phyloP scores from a whole-genome alignment of 305 asterid genomes.

The Solanum hybrid region DNA sequence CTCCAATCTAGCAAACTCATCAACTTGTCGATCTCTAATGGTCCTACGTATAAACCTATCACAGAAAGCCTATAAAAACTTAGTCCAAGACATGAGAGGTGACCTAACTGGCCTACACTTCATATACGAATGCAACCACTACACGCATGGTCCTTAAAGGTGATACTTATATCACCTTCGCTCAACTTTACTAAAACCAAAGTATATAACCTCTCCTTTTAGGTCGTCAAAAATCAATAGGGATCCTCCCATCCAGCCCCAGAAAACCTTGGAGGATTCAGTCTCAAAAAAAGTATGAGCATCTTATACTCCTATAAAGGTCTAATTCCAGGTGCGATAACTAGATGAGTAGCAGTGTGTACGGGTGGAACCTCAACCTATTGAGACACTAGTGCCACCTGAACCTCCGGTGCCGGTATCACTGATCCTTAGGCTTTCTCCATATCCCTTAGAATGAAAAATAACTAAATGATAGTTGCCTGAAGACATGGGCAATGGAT shows the following conservation, averaged over 20 bases:
- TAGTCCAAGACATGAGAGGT: not conserved
- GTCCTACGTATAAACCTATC: not conserved
- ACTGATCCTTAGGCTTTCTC: not conserved
- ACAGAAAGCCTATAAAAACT: too few species aligned
- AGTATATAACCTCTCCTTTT: not conserved
- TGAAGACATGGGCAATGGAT: not conserved
- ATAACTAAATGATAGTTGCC: not conserved
- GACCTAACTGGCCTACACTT: not conserved
- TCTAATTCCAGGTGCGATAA: not conserved
- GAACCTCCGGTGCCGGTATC: not conserved
- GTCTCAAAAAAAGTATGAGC: not conserved
- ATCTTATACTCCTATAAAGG: not conserved
- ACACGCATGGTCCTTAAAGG: not conserved
- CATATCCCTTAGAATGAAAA: too few species aligned
- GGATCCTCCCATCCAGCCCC: not conserved
- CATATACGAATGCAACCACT: not conserved
- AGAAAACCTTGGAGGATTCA: not conserved
- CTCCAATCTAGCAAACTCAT: not conserved
- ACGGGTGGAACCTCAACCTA: not conserved
- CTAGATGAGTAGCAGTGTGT: not conserved
- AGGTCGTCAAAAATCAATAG: not conserved
- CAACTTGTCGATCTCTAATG: not conserved
- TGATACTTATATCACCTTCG: not conserved
- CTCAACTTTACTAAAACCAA: not conserved
- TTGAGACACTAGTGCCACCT: not conserved